A percentile compares a stretch with the other conserved stretches of the same genome.
Evolutionary conservation across 495 filamentous ascomycete genomes (phyloP).

Genomic region (Opeltia flavorubescens): DNA sequence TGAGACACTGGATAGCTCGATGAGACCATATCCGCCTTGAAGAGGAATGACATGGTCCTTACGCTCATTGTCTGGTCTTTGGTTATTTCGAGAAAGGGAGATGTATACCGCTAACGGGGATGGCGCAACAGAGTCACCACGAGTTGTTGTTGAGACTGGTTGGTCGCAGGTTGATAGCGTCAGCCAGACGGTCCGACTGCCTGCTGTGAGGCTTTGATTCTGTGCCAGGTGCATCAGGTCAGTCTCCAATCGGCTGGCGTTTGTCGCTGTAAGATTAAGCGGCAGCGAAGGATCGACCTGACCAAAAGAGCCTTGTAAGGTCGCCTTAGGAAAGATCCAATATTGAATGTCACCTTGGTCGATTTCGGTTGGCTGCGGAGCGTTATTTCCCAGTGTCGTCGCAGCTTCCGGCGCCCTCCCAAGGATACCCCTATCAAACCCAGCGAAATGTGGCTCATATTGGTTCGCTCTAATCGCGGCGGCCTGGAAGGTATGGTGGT

Average conservation of each 20-base stretch:
- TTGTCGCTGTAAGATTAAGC: background rate
- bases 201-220: background rate
- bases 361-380: constrained; percentile 38
- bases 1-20: constrained; percentile 32
- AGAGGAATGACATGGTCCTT: constrained; percentile 28
- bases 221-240: background rate
- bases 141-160: constrained; percentile 6
- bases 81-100: constrained; percentile 49
- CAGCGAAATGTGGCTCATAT: constrained; percentile 46
- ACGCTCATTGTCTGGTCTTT: constrained; percentile 48
- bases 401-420: constrained; percentile 39
- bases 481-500: constrained; percentile 21
- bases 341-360: constrained; percentile 40
- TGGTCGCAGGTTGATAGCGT: constrained; percentile 14
- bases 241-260: background rate
- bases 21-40: constrained; percentile 46
- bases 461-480: constrained; percentile 13
- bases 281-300: background rate
- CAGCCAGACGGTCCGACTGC: background rate
- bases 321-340: constrained; percentile 37
- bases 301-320: constrained; percentile 14
- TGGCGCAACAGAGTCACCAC: constrained; percentile 18
- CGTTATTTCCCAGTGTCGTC: constrained; percentile 48
- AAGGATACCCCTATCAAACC: constrained; percentile 45
- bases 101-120: constrained; percentile 70